Percentiles rank a stretch among this genome's conserved stretches.
phyloP scores from a whole-genome alignment of 75 land plant genomes.

The Picea glauca region DNA sequence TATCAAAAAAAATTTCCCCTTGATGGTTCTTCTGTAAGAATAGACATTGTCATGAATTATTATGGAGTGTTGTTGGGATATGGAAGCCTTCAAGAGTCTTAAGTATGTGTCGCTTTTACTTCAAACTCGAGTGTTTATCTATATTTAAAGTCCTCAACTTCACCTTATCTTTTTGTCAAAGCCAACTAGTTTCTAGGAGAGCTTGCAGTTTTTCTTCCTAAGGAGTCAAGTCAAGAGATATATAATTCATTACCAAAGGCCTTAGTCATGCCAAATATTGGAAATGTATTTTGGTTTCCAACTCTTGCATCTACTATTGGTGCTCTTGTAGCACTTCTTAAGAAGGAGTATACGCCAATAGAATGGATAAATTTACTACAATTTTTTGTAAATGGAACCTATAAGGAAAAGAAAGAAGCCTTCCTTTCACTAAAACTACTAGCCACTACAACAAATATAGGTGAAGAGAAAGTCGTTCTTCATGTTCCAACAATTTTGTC shows the following conservation, averaged over 20 bases:
- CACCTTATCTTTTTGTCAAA: conserved; percentile 72
- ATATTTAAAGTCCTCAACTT: conserved; percentile 32
- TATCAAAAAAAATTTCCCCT: too few species aligned
- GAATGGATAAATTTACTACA: conserved; percentile 75
- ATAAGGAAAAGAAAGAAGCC: conserved; percentile 46
- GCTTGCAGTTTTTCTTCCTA: conserved; percentile 71
- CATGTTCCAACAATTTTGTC: conserved; percentile 58
- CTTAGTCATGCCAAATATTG: conserved; percentile 52
- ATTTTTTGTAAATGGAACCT: conserved; percentile 38
- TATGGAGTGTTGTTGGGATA: conserved; percentile 79
- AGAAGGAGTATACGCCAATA: conserved; percentile 75
- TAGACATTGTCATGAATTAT: conserved; percentile 15
- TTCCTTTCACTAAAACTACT: conserved; percentile 54
- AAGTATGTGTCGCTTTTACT: conserved; percentile 41
- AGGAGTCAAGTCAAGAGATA: conserved; percentile 61
- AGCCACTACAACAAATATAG: conserved; percentile 55
- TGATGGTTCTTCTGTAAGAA: too few species aligned
- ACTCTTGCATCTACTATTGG: conserved; percentile 75
- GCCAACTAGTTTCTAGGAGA: conserved; percentile 92
- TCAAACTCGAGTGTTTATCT: conserved; percentile 58
- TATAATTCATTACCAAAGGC: conserved; percentile 68
- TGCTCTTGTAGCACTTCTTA: conserved; percentile 62
- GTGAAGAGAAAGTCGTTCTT: conserved; percentile 52
- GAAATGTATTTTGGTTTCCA: conserved; percentile 60
- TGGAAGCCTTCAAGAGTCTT: conserved; percentile 68